Conservation (phyloP, 805 yeast genomes). For the Nakazawaea siamensis region DNA sequence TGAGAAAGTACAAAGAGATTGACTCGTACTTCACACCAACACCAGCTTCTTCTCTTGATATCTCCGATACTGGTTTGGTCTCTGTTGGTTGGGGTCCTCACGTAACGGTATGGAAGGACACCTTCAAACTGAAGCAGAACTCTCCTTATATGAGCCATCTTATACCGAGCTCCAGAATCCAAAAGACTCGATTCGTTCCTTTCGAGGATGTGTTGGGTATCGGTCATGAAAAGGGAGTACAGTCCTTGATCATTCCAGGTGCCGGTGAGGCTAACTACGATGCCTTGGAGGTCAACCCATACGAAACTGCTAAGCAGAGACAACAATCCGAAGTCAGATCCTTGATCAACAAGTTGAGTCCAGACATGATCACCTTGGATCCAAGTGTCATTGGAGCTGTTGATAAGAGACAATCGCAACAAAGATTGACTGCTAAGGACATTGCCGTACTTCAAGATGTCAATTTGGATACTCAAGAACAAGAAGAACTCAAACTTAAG, state of each 20-base stretch:
- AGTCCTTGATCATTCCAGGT: constrained; percentile 90
- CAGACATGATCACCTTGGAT: constrained; percentile 88
- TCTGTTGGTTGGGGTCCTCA: constrained; percentile 96
- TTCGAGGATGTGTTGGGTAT: constrained; percentile 93
- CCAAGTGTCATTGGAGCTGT: constrained; percentile 83
- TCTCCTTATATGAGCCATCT: constrained; percentile 91
- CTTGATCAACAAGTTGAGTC: constrained; percentile 78
- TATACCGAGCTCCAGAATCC: constrained; percentile 68
- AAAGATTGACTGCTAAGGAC: constrained; percentile 58
- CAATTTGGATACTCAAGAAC: constrained; percentile 26
- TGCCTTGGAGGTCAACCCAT: constrained; percentile 89
- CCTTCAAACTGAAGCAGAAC: constrained; percentile 55
- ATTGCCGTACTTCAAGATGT: constrained; percentile 31
- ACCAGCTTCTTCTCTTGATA: constrained; percentile 70
- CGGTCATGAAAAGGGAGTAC: constrained; percentile 72
- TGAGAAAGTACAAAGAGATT: constrained; percentile 71
- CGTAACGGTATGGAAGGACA: constrained; percentile 89
- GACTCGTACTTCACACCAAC: constrained; percentile 72
- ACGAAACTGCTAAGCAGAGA: constrained; percentile 84
- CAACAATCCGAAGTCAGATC: constrained; percentile 87
- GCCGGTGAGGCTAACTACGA: constrained; percentile 98
- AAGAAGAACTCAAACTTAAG: constrained; percentile 41
- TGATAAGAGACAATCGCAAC: constrained; percentile 55
- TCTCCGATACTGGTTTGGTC: constrained; percentile 82
- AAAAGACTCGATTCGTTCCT: constrained; percentile 71